Base-by-base conservation (phyloP, 2,329 filamentous ascomycete species). In the Cladobotryum mycophilum region DNA sequence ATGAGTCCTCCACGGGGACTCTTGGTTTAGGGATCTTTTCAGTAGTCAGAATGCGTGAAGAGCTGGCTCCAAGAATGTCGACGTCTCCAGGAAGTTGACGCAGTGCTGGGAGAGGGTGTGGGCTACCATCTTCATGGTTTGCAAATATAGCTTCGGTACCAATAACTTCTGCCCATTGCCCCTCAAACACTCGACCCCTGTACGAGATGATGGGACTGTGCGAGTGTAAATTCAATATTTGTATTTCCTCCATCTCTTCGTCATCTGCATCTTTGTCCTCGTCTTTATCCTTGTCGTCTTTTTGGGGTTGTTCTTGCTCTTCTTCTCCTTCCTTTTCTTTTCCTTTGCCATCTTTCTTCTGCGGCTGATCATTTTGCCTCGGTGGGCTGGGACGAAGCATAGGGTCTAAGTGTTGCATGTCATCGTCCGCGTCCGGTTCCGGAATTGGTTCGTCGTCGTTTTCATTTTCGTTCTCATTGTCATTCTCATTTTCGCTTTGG, bases 171-270 rank as follows among this genome's bases (percentile, higher is more conserved):
- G 82, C 80, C 92, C 92, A 97, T 42, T 81, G 72, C 56, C 89
- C 92, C 56, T 82, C 83, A 64, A 91, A 93, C 18, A 95, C 73
- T 55, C 85, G 81, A 30, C 86, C 87, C 52, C 85, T 79, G 68
- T 95, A 95, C 18, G 86, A 86, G 53, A 96, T 77, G 25, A 96
- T 72, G 0, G 92, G 92, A 45, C 87, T 85, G 2, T 71, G 62
- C 1, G 85, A 85, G 66, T 95, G 86, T 3, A 96, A 76, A 25
- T 89, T 89, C n/a, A 93, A 74, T 46, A 96, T 84, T 62, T 96
- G 89, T 5, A 96, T 79, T 37, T 79, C 69, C 30, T 70, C 63
- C 25, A 53, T 36, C 14, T 48, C 47, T n/a, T 46, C 48, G 34
- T 35, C 25, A 22, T 37, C 48, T 2, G 41, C 42, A 14, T 51